Base-by-base conservation (phyloP, 108 stramenopile genomes). In the Fistulifera pelliculosa region DNA sequence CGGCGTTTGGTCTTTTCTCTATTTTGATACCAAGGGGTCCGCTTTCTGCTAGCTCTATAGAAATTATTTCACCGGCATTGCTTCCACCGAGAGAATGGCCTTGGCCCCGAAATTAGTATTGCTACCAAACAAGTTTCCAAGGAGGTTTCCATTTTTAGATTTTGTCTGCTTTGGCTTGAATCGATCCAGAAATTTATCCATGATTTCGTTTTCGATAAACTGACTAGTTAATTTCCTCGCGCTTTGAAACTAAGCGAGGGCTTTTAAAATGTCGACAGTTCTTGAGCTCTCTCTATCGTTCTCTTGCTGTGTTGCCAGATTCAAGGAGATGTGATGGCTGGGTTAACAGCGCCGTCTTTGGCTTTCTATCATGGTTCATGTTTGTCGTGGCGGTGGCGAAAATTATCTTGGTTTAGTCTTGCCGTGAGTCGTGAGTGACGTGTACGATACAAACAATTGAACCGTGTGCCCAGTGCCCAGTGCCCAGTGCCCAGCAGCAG, bases 21-120 rank as follows among this genome's bases (percentile, higher is more conserved):
- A 78, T 73, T 28, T 68, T 66, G 11, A 87, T 23, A 0, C 87
- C 87, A 35, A 89, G 40, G 3, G 87, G 55, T 21, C 87, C 87
- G 17, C 70, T 65, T 18, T 78, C 49, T 13, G 47, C 16, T n/a
- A 89, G 49, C 3, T 49, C 54, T 16, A 85, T 62, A 5, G 67
- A 41, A 47, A 80, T 60, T 5, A 83, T 60, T n/a, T 41, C 47
- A 8, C 87, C 87, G 8, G 81, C 79, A 38, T 69, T 58, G 11
- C 49, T 50, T 22, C 87, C 83, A 12, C 87, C 87, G 47, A 89
- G 56, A 12, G 69, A 62, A 38, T 84, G 60, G 10, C 83, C 83
- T 16, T 62, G 51, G 0, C 79, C 81, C 40, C 35, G 25, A 70
- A 65, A 25, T 0, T 67, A 23, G 50, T 55, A 41, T 61, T 66